Conservation (phyloP, 495 filamentous ascomycete species). For the Podospora pseudoanserina region DNA sequence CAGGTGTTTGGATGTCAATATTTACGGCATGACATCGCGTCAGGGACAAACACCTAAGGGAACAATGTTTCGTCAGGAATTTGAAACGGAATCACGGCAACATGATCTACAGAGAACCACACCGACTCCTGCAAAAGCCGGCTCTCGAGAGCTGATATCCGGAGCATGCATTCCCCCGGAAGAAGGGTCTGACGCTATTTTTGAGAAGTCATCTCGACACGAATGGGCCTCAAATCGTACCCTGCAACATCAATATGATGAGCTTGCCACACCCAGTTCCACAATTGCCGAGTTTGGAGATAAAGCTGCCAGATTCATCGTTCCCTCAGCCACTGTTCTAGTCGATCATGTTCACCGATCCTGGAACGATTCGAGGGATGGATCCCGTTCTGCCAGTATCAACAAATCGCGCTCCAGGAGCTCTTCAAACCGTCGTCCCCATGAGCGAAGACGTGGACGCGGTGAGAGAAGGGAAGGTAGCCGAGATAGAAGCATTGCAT, state of each 20-base stretch:
- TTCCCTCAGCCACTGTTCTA: conserved; percentile 11
- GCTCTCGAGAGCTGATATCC: background rate
- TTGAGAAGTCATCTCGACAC: background rate
- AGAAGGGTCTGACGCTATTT: background rate
- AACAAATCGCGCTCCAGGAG: conserved; percentile 8
- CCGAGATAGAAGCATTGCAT: background rate
- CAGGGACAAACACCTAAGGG: background rate
- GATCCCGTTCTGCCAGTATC: background rate
- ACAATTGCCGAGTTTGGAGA: conserved; percentile 16
- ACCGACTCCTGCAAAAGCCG: background rate
- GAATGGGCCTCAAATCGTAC: background rate
- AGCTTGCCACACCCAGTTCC: conserved; percentile 14
- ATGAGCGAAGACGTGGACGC: background rate
- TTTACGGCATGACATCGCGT: background rate
- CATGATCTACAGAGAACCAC: background rate
- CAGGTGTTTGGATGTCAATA: background rate
- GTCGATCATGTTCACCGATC: conserved; percentile 10
- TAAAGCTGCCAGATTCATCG: background rate
- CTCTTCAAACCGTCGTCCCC: background rate
- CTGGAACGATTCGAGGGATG: background rate
- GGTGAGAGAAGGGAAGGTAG: background rate
- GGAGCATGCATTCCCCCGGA: background rate
- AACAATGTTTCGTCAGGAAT: background rate
- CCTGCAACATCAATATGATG: conserved; percentile 4
- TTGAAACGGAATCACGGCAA: background rate